Percentiles rank a stretch among this genome's conserved stretches.
Conservation (phyloP, 2,329 filamentous ascomycete species). For the Hirsutella minnesotensis region DNA sequence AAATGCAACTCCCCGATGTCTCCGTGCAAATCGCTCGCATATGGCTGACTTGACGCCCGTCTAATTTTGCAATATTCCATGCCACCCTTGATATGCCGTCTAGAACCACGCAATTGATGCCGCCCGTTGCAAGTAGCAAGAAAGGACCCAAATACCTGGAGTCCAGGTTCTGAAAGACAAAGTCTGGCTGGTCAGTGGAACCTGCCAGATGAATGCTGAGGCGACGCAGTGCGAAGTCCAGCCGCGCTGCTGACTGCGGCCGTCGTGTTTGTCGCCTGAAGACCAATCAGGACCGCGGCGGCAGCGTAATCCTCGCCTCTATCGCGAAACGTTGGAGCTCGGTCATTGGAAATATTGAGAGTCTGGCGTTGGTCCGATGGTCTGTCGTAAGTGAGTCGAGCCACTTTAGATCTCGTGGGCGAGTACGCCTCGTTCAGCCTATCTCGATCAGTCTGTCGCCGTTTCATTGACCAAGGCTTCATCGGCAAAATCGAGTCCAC, state of each 20-base stretch:
- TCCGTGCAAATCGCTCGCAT: too few species aligned
- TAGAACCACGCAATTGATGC: too few species aligned
- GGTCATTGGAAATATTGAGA: neutral
- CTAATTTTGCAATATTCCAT: neutral
- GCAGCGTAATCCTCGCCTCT: conserved; percentile 1
- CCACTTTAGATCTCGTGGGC: neutral
- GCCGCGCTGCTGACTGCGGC: neutral
- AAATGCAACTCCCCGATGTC: too few species aligned
- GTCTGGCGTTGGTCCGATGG: neutral
- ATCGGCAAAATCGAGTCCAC: too few species aligned
- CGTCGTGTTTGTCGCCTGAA: neutral
- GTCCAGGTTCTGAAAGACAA: too few species aligned
- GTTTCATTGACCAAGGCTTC: neutral
- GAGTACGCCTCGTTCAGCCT: neutral
- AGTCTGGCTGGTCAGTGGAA: too few species aligned
- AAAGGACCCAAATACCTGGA: too few species aligned
- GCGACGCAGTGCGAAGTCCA: too few species aligned
- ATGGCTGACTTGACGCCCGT: neutral
- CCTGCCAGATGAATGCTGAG: too few species aligned
- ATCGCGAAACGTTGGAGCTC: too few species aligned
- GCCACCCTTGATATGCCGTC: neutral
- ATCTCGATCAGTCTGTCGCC: neutral
- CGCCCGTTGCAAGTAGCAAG: too few species aligned
- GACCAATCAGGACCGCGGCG: conserved; percentile 1
- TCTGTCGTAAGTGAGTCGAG: neutral